Base-by-base conservation (phyloP, 2,329 filamentous ascomycete genomes). In the Fusarium temperatum region DNA sequence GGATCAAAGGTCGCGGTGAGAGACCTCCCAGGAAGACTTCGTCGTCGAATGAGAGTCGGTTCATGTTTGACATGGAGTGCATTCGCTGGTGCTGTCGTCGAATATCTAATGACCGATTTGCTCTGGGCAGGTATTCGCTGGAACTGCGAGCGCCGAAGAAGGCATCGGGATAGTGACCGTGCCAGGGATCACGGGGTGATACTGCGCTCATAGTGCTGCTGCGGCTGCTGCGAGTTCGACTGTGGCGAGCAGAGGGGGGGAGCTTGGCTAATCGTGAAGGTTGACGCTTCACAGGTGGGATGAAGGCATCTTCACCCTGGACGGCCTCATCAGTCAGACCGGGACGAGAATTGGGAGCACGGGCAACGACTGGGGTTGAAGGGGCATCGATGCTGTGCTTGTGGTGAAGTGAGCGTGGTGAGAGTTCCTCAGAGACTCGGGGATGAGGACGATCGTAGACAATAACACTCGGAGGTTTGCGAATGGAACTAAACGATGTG, bases 251-350 rank as follows among this genome's bases (percentile, higher is more conserved):
- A 44, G 78, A 76, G 3, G 83, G 84, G 7, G 83, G 84, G 32
- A 82, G 73, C 75, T 91, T 91, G 44, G 86, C 86, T 8, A 90
- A 80, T 24, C 89, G 85, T 8, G 88, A 88, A 7, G 85, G 83
- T 20, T 88, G 86, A 17, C 88, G 85, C 79, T 86, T 90, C 3
- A 87, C 83, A 17, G 84, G 82, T 13, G 86, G 80, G 36, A 92
- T 79, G 72, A 90, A 92, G 8, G 90, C 88, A 51, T 87, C 87
- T 66, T 89, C 90, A 39, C 90, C 90, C 10, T 89, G 89, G 6
- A 91, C 79, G 4, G 86, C 81, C 74, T 91, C 89, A 70, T 92
- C 90, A 6, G 90, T 92, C 11, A 92, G 84, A 22, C 90, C 90
- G 3, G 85, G 85, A 26, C 90, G 84, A n/a, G 90, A 85, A 74